Base-by-base conservation (phyloP, 192 early-diverging fungal species). In the Spizellomyces punctatus region DNA sequence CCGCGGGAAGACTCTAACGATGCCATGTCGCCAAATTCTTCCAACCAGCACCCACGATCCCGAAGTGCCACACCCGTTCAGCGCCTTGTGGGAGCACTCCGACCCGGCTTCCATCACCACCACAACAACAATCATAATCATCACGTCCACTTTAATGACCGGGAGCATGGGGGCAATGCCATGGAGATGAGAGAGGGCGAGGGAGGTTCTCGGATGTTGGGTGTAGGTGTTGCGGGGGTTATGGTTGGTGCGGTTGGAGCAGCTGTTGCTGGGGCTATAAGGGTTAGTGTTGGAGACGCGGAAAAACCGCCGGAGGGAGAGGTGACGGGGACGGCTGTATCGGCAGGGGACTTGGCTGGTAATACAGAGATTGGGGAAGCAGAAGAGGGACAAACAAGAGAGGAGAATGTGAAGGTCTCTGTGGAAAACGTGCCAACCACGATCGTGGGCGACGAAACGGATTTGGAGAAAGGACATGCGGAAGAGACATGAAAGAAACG, bases 1-100 rank as follows among this genome's bases (percentile, higher is more conserved):
- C 68, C 68, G 48, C 57, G 68, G 27, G 58, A 52, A 14, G 66
- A 68, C 66, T 68, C 68, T 44, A n/a, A 8, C 50, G 50, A 54
- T 4, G 50, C 14, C 50, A 54, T 54, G 50, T 54, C 17, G 50
- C 12, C 17, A 19, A 19, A 46, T 48, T 43, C 41, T 36, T 17
- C 68, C 47, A 19, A 44, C 41, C 55, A 22, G 27, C 66, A 41
- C 58, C 58, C 36, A 12, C 14, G 16, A 64, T 59, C 36, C 36
- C 47, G 48, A 47, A 19, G 9, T 2, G n/a, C 6, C 19, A 16
- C 55, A 2, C 66, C 68, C 58, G 57, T 70, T 1, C 55, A 60
- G 21, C 68, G 58, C n/a, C 68, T 61, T 46, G 57, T 45, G 46
- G 41, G 17, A 2, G 41, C 44, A 8, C 58, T 70, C 58, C 68